Conservation (phyloP, 2,329 filamentous ascomycete genomes). For the Huntiella decipiens region DNA sequence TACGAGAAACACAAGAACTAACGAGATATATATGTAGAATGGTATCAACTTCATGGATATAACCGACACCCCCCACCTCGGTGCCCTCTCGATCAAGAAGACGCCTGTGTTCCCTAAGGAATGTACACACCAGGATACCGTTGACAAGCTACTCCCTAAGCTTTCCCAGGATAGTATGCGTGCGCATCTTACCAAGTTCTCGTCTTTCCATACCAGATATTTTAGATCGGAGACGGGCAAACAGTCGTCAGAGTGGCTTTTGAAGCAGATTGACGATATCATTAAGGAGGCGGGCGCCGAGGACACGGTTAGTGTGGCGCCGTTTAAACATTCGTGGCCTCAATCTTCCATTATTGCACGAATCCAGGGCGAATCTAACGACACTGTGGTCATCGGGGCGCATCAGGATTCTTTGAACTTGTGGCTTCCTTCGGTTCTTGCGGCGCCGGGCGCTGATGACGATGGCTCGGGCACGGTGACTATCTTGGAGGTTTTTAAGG, state of each 20-base stretch:
- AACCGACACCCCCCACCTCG: constrained; percentile 49
- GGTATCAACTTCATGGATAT: constrained; percentile 90
- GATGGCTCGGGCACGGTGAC: constrained; percentile 87
- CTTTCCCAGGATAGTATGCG: constrained; percentile 62
- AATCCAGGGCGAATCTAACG: constrained; percentile 68
- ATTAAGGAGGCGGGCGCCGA: constrained; percentile 53
- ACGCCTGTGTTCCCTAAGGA: constrained; percentile 46
- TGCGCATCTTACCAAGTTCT: constrained; percentile 58
- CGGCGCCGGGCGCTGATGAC: constrained; percentile 86
- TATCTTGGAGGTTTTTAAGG: constrained; percentile 76
- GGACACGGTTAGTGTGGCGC: constrained; percentile 45
- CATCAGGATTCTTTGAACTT: constrained; percentile 94
- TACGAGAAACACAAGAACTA: background rate
- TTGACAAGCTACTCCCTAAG: constrained; percentile 46
- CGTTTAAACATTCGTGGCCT: constrained; percentile 69
- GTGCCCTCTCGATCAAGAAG: constrained; percentile 12
- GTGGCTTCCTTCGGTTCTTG: constrained; percentile 64
- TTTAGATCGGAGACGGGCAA: constrained; percentile 62
- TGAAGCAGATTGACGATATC: constrained; percentile 52
- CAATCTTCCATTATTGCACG: constrained; percentile 84
- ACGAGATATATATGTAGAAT: constrained; percentile 29
- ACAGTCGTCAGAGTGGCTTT: constrained; percentile 76
- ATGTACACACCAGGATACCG: constrained; percentile 42
- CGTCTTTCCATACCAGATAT: constrained; percentile 64
- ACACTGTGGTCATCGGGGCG: constrained; percentile 72